A percentile compares a stretch with the other conserved stretches of the same genome.
phyloP scores from a whole-genome alignment of 148 eudicot species.

The Vaccinium darrowii region DNA sequence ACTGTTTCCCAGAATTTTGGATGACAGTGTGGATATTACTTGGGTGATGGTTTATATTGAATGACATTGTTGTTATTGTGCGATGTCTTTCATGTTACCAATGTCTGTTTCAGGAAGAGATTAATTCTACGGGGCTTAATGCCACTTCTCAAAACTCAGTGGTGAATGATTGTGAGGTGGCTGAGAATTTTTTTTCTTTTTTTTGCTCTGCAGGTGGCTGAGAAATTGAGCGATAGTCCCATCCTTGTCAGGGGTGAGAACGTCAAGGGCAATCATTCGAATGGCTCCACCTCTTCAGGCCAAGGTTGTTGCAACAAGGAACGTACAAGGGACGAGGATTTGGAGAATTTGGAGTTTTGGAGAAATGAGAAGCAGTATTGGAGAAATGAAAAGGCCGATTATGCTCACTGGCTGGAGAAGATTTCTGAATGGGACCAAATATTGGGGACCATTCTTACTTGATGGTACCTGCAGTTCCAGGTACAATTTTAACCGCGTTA shows the following conservation, averaged over 20 bases:
- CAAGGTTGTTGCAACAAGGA: not conserved
- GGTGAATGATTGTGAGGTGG: not conserved
- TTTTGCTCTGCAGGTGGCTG: not conserved
- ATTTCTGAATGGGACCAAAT: not conserved
- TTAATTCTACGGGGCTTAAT: not conserved
- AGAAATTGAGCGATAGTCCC: not conserved
- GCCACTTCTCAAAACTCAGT: not conserved
- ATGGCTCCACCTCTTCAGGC: not conserved
- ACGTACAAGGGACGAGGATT: not conserved
- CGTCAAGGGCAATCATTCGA: not conserved
- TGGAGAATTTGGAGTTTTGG: not conserved
- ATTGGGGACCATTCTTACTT: not conserved
- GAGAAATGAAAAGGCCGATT: not conserved
- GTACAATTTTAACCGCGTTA: not conserved
- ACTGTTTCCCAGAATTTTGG: not conserved
- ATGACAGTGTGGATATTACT: not conserved
- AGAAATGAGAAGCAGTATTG: not conserved
- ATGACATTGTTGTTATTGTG: not conserved
- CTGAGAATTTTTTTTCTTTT: not conserved
- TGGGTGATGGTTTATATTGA: not conserved
- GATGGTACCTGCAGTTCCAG: not conserved
- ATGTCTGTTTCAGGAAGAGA: not conserved
- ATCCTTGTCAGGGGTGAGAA: not conserved
- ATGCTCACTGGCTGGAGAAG: not conserved
- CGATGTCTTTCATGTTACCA: not conserved